Percentiles rank a stretch among this genome's conserved stretches.
Evolutionary conservation across 177 flowering plant genomes (phyloP).

Genomic region (Telopea speciosissima): DNA sequence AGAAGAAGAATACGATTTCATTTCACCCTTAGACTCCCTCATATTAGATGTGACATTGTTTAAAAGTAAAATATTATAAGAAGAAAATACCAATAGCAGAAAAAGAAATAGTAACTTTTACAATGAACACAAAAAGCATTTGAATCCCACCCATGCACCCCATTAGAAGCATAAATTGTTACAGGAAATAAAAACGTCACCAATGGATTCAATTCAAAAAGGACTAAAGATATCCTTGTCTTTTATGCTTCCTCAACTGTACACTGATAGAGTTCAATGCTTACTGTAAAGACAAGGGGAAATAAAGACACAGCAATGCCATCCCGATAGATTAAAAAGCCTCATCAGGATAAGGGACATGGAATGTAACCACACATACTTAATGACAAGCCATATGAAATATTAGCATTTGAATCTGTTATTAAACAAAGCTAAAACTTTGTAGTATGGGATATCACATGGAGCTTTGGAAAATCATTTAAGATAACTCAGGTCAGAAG

Average conservation of each 20-base stretch:
- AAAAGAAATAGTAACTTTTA: no score
- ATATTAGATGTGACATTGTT: no score
- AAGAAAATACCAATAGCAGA: no score
- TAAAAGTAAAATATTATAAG: no score
- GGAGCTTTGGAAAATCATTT: not conserved
- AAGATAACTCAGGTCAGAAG: not conserved
- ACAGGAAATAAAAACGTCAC: not conserved
- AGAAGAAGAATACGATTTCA: not conserved
- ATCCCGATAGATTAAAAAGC: not conserved
- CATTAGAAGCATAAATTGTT: not conserved
- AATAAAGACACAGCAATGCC: not conserved
- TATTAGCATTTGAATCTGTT: not conserved
- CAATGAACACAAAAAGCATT: not conserved
- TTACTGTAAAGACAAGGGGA: not conserved
- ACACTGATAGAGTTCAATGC: not conserved
- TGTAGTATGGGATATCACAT: not conserved
- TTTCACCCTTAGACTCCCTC: no score
- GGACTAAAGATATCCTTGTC: not conserved
- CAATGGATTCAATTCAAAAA: not conserved
- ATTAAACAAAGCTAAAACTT: not conserved
- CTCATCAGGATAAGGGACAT: not conserved
- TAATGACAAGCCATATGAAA: not conserved
- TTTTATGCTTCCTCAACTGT: not conserved
- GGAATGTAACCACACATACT: not conserved
- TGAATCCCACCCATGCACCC: not conserved